A percentile compares a stretch with the other conserved stretches of the same genome.
Conservation (phyloP, 768 basidiomycete genomes). For the Mycena vulgaris region DNA sequence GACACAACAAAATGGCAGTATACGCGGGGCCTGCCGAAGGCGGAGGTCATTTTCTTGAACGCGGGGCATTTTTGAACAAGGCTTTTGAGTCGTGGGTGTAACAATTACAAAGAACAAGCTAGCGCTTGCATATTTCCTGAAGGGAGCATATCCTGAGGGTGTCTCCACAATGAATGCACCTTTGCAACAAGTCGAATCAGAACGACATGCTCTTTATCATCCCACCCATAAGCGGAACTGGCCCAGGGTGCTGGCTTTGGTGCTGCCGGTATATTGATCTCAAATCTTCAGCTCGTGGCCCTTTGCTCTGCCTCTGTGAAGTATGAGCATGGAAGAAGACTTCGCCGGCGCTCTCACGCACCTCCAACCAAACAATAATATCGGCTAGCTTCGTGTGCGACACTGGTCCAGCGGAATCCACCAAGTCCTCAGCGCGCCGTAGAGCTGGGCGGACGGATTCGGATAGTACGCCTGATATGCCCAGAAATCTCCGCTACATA, state of each 20-base stretch:
- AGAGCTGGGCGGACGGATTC: not conserved
- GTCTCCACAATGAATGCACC: no score
- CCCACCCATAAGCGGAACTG: no score
- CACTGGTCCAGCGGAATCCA: not conserved
- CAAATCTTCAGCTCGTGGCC: slow-evolving; percentile 15
- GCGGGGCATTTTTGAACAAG: slow-evolving; percentile 58
- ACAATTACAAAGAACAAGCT: no score
- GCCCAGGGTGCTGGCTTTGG: not conserved
- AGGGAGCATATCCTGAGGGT: not conserved
- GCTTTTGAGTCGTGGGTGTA: no score
- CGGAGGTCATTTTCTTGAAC: slow-evolving; percentile 57
- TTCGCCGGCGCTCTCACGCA: no score
- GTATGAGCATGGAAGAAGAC: no score
- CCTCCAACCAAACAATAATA: no score
- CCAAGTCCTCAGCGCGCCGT: not conserved
- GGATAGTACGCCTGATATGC: slow-evolving; percentile 13
- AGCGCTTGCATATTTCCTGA: no score
- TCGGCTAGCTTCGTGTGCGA: no score
- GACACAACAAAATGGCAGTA: slow-evolving; percentile 58
- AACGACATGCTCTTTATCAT: no score
- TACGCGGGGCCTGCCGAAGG: slow-evolving; percentile 51
- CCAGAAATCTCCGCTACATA: slow-evolving; percentile 10
- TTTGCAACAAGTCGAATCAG: no score
- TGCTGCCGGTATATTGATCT: not conserved
- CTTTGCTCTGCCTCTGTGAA: no score